Base-by-base conservation (phyloP, 257 asterid species). In the Solanum chmielewskii region DNA sequence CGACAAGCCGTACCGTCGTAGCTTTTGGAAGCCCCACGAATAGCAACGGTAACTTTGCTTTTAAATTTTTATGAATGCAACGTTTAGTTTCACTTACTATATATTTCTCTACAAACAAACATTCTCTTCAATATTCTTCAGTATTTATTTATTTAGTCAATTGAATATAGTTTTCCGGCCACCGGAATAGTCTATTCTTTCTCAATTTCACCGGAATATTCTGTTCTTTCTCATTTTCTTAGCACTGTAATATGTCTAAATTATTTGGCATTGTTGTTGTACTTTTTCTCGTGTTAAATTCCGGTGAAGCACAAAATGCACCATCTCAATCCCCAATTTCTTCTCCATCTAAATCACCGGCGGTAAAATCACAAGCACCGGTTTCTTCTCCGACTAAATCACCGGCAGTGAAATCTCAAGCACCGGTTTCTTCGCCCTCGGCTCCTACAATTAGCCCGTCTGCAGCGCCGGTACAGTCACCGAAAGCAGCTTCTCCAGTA, bases 251-350 rank as follows among this genome's bases (percentile, higher is more conserved):
- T 60, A 93, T 92, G 98, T 86, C 21, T 86, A 88, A 83, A 85
- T 13, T 89, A 37, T 37, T 87, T n/a, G 82, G 87, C 45, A n/a
- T 88, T 45, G 90, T 89, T 68, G 37, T 93, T 3, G 41, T 94
- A 11, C 70, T 93, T 1, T 69, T 87, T 69, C 91, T 85, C 37
- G 89, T 83, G 2, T 92, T 90, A 2, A 88, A 87, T 86, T 80
- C 87, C 89, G 87, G 91, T 90, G 42, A 88, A 66, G 94, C 96
- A 2, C 98, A 95, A 88, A 81, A 86, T 86, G 90, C 95, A 68
- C 98, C 98, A 88, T 90, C 95, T 77, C 94, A 88, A 3, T 88
- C 98, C 6, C 97, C 98, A 3, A 29, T 64, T 35, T 29, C 91
- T 80, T 20, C 85, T 42, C 11, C 85, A 14, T 20, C 80, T 66